Evolutionary conservation across 306 rosid genomes (phyloP), one percentile per base, ranked within the genome.

Genomic region (Acacia confusa): DNA sequence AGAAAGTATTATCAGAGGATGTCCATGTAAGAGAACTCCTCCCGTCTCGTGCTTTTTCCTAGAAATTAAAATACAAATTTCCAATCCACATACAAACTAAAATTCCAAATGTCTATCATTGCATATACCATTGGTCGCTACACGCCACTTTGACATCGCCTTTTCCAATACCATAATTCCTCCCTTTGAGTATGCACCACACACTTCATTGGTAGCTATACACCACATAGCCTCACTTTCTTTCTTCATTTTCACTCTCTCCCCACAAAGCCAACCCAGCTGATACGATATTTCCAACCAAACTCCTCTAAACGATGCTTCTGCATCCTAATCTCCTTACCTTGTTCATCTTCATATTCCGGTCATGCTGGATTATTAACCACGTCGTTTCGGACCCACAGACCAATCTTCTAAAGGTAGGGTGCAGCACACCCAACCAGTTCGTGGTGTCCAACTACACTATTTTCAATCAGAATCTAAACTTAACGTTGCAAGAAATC

Each of bases 371-470:
- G 58, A 14, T 6, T 32, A 3, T 12, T 20, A 15, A 65, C 9
- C 43, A 22, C 57, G 79, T 66, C n/a, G 77, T 43, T 44, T 89
- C 91, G 45, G 84, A 70, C 30, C 86, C 93, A 22, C 83, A 88
- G 47, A 78, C 79, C 60, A 52, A 7, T 40, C 41, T 84, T 6
- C 1, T 92, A 12, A 84, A 27, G 2, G 0, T 88, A 86, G 63
- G 63, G 3, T 92, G 94, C 87, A 88, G 92, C 86, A 2, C 67
- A 60, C 16, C 34, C 36, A 60, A 25, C 60, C 25, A 20, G 63
- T 79, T 58, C 1, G 79, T 88, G 41, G 90, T 83, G 13, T 58
- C 90, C 48, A 74, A 79, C 50, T 7, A 25, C 9, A 8, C 44
- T 11, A 69, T 27, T 48, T 90, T 89, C 89, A 58, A 36, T 34